Percentiles rank a stretch among this genome's conserved stretches.
These are phyloP conservation scores for Extremus antarcticus DNA, from an alignment of 495 filamentous ascomycete genomes.

Conservation along the genomic window DNA sequence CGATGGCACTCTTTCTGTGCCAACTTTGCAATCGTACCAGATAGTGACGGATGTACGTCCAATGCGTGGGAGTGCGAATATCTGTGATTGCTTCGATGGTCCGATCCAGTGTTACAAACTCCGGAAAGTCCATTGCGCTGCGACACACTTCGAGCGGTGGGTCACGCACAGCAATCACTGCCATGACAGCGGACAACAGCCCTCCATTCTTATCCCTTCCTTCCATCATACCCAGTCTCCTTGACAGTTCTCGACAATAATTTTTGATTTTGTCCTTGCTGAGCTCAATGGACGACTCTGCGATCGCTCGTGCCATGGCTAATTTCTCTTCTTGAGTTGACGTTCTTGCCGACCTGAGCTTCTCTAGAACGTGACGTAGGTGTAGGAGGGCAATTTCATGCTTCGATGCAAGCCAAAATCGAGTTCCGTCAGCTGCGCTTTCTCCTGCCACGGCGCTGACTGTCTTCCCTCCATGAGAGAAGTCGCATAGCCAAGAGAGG, in stretches of 20 bases:
- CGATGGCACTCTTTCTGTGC: not conserved
- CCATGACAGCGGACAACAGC: not conserved
- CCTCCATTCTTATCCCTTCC: not conserved
- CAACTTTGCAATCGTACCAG: not conserved
- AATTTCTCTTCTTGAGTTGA: not conserved
- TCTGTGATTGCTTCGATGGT: not conserved
- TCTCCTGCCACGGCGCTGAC: not conserved
- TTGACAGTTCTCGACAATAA: not conserved
- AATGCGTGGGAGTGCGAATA: not conserved
- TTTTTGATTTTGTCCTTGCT: conserved; percentile 1
- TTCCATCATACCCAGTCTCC: not conserved
- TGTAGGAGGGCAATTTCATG: not conserved
- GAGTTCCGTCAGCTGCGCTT: not conserved
- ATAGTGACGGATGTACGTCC: not conserved
- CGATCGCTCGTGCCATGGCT: not conserved
- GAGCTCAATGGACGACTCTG: not conserved
- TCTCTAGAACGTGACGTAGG: not conserved
- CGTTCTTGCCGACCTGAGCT: not conserved
- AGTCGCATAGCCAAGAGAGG: conserved; percentile 1
- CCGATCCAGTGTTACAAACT: not conserved
- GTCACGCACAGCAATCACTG: not conserved
- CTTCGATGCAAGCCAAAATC: not conserved
- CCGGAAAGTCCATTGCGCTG: not conserved
- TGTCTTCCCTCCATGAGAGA: not conserved
- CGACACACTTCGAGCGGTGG: not conserved